phyloP scores from a whole-genome alignment of 2,329 filamentous ascomycete genomes.

The Arthrinium puccinioides region DNA sequence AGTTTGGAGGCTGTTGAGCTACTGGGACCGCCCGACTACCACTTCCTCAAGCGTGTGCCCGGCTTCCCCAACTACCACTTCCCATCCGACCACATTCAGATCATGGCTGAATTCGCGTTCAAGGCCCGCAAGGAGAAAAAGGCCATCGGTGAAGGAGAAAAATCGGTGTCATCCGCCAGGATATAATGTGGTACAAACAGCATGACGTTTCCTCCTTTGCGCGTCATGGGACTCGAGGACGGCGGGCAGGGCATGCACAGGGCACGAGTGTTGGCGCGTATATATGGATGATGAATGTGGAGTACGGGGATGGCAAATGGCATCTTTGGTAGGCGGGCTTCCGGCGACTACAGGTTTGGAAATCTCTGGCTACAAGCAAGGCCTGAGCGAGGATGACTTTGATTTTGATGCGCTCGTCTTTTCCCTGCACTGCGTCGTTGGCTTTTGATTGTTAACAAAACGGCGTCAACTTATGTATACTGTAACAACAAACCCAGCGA shows the following conservation, averaged over 20 bases:
- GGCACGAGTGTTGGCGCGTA: not conserved
- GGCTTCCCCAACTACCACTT: conserved; percentile 94
- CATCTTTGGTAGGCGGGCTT: conserved; percentile 1
- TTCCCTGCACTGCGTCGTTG: too few species aligned
- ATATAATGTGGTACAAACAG: not conserved
- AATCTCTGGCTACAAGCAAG: conserved; percentile 2
- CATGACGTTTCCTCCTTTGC: not conserved
- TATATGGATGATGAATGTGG: not conserved
- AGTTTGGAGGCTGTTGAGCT: conserved; percentile 76
- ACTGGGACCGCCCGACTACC: conserved; percentile 77
- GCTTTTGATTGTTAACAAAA: conserved; percentile 3
- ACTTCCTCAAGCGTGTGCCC: conserved; percentile 79
- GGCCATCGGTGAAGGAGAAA: conserved; percentile 18
- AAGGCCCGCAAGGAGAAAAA: conserved; percentile 82
- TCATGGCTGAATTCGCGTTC: conserved; percentile 84
- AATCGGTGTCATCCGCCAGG: conserved; percentile 5
- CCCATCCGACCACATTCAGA: conserved; percentile 84
- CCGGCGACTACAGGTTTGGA: not conserved
- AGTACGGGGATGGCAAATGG: not conserved
- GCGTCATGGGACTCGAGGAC: not conserved
- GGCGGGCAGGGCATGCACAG: not conserved
- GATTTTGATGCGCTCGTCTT: conserved; percentile 2
- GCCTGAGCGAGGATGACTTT: conserved; percentile 1
- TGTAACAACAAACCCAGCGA: not conserved
- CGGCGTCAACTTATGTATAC: not conserved